Evolutionary conservation across 371 early-diverging fungal genomes (phyloP).

Genomic region (Syncephalastrum monosporum): DNA sequence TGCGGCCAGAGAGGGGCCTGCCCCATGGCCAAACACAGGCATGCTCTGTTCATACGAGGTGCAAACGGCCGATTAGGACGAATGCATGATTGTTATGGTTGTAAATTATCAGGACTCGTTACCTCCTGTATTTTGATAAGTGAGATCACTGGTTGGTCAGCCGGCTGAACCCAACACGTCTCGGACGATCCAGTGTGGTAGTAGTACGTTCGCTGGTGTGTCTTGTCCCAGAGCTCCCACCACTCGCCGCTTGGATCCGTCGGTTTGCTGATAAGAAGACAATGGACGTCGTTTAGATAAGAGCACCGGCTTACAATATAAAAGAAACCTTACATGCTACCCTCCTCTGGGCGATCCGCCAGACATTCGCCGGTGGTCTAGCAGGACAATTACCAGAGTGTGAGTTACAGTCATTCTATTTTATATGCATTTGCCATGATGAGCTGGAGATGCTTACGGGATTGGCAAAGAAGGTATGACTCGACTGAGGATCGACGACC

Average conservation of each 20-base stretch:
- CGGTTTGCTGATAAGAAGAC: conserved; percentile 18
- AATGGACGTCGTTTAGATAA: background rate
- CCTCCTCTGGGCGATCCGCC: conserved; percentile 45
- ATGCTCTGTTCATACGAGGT: too few relatives aligned
- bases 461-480: conserved; percentile 80
- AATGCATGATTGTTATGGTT: too few relatives aligned
- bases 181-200: conserved; percentile 82
- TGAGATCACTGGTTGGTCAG: conserved; percentile 70
- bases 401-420: too few relatives aligned
- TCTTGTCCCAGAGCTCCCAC: conserved; percentile 94
- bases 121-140: conserved; percentile 67
- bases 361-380: conserved; percentile 62
- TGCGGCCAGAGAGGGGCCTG: conserved; percentile 1
- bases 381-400: too few relatives aligned
- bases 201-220: conserved; percentile 80
- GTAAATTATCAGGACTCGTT: too few relatives aligned
- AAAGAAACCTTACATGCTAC: conserved; percentile 40
- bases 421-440: background rate
- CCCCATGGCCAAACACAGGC: conserved; percentile 3
- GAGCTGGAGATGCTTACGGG: conserved; percentile 45
- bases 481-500: conserved; percentile 81
- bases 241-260: conserved; percentile 75
- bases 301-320: conserved; percentile 5
- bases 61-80: too few relatives aligned
- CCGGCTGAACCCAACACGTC: conserved; percentile 88